Percentiles rank a stretch among this genome's conserved stretches.
These are phyloP conservation scores for Oryza glumipatula DNA, from an alignment of 176 grass and related monocot genomes.

Conservation along the genomic window DNA sequence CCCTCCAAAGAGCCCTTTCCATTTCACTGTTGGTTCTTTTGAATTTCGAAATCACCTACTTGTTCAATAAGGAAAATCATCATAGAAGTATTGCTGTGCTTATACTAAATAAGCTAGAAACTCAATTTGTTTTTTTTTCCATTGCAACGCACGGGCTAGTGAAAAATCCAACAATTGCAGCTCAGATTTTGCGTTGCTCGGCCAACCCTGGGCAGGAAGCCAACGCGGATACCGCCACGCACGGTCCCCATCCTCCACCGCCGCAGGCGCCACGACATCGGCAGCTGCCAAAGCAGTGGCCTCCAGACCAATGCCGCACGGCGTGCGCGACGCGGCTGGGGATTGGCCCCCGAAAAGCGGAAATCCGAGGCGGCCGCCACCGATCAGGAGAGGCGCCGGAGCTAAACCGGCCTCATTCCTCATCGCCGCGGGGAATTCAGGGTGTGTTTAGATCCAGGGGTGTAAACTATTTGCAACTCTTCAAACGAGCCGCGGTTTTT, in stretches of 20 bases:
- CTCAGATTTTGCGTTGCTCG: conserved; percentile 25
- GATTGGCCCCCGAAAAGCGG: conserved; percentile 16
- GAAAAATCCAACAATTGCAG: conserved; percentile 23
- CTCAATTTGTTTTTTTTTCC: no score
- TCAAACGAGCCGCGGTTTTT: background rate
- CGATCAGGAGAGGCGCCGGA: background rate
- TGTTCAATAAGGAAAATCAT: no score
- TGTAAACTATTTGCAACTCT: background rate
- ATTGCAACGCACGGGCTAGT: no score
- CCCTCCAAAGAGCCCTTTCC: no score
- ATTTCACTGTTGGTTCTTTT: no score
- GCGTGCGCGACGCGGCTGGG: background rate
- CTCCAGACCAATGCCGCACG: background rate
- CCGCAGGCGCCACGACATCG: background rate
- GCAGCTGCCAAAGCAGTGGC: conserved; percentile 7
- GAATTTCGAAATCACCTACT: no score
- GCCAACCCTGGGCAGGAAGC: background rate
- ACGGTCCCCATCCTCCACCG: conserved; percentile 27
- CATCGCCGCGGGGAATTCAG: conserved; percentile 14
- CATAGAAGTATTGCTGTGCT: no score
- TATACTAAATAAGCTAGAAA: no score
- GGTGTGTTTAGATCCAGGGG: no score
- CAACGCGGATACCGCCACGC: background rate
- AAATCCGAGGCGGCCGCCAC: background rate
- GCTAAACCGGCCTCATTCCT: conserved; percentile 25